Evolutionary conservation across 2,329 filamentous ascomycete genomes (phyloP).

Genomic region (Gaeumannomyces tritici): DNA sequence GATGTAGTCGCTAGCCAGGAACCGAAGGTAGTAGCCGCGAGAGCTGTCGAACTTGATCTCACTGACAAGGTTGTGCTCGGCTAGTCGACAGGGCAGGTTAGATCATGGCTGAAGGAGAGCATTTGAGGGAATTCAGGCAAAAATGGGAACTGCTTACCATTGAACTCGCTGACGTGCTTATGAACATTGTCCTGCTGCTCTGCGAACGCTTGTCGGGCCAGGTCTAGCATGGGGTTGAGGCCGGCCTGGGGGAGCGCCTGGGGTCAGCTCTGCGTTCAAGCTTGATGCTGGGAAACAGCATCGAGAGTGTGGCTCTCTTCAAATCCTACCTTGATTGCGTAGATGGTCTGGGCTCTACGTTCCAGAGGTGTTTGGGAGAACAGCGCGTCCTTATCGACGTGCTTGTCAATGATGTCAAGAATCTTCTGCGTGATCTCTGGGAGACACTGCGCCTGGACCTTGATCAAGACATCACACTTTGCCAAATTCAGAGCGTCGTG

Average conservation of each 20-base stretch:
- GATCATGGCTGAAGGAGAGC: neutral
- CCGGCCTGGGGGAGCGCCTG: conserved; percentile 44
- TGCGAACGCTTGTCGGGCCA: conserved; percentile 81
- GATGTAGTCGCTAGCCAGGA: conserved; percentile 55
- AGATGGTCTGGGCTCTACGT: conserved; percentile 79
- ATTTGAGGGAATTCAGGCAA: too few species aligned
- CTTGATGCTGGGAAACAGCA: conserved; percentile 7
- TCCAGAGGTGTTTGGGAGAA: conserved; percentile 76
- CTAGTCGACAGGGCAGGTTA: conserved; percentile 20
- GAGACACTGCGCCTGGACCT: conserved; percentile 60
- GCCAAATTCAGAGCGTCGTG: conserved; percentile 59
- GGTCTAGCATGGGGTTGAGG: conserved; percentile 77
- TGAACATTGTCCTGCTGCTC: conserved; percentile 68
- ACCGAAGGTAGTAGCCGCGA: conserved; percentile 70
- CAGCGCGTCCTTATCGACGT: conserved; percentile 72
- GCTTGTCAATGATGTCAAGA: conserved; percentile 52
- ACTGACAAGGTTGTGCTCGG: conserved; percentile 46
- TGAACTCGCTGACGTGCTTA: conserved; percentile 46
- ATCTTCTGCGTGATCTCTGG: conserved; percentile 53
- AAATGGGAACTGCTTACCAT: conserved; percentile 33
- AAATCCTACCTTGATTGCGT: conserved; percentile 65
- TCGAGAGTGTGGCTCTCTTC: neutral
- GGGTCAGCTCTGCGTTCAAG: conserved; percentile 2
- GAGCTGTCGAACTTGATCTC: conserved; percentile 67
- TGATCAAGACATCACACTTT: conserved; percentile 52